Percentiles rank a stretch among this genome's conserved stretches.
phyloP scores from a whole-genome alignment of 2,329 filamentous ascomycete species.

The Aspergillus pseudonomiae region DNA sequence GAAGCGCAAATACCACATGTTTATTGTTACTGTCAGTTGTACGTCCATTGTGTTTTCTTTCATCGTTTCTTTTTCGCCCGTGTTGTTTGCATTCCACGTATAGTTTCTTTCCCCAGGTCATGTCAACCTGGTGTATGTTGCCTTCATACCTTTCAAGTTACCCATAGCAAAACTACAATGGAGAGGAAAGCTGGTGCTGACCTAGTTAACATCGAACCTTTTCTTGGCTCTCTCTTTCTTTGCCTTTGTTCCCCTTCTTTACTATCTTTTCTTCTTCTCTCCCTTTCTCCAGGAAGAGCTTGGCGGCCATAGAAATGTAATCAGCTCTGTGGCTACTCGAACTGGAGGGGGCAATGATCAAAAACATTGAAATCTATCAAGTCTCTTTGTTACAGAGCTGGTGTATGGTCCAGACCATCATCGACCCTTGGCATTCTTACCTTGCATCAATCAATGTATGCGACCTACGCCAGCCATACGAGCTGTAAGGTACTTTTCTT shows the following conservation, averaged over 20 bases:
- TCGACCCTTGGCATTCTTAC: neutral
- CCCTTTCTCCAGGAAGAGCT: neutral
- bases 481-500: conserved; percentile 22
- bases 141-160: conserved; percentile 4
- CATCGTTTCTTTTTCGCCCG: conserved; percentile 16
- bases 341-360: neutral
- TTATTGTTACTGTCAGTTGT: conserved; percentile 27
- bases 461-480: neutral
- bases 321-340: neutral
- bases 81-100: conserved; percentile 10
- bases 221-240: neutral
- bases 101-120: conserved; percentile 16
- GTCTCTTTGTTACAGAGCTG: neutral
- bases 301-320: neutral
- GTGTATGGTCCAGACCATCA: neutral
- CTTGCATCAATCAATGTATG: neutral
- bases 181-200: conserved; percentile 20
- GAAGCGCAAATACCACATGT: conserved; percentile 46
- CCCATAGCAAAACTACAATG: conserved; percentile 14
- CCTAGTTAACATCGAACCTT: neutral
- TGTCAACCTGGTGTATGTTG: conserved; percentile 18
- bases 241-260: neutral
- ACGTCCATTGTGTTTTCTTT: conserved; percentile 16
- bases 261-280: neutral
- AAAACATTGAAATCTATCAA: neutral